A percentile compares a stretch with the other conserved stretches of the same genome.
These are phyloP conservation scores for Hericium erinaceus DNA, from an alignment of 768 basidiomycete genomes.

Conservation along the genomic window DNA sequence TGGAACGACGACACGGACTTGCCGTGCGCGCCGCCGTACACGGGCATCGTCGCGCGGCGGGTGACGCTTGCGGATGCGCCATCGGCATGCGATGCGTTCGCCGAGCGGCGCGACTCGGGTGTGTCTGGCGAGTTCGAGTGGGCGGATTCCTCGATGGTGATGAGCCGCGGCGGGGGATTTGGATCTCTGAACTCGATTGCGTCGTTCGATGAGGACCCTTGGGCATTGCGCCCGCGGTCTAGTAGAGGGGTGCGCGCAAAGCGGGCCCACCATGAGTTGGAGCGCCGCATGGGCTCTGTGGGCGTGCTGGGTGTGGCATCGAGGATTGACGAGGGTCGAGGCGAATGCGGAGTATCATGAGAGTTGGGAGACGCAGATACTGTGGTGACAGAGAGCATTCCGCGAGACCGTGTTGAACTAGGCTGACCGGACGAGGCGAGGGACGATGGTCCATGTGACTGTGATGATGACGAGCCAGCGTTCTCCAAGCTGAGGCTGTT, in stretches of 20 bases:
- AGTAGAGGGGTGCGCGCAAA: constrained; percentile 59
- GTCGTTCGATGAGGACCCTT: constrained; percentile 7
- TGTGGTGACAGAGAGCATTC: background rate
- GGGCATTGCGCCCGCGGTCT: constrained; percentile 35
- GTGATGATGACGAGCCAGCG: background rate
- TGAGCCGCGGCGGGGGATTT: constrained; percentile 59
- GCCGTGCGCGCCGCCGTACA: constrained; percentile 22
- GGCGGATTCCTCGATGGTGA: constrained; percentile 46
- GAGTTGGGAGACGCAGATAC: background rate
- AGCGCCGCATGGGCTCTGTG: constrained; percentile 46
- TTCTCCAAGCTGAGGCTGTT: constrained; percentile 7
- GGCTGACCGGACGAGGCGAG: background rate
- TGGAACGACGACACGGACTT: constrained; percentile 36
- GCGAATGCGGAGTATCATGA: constrained; percentile 11
- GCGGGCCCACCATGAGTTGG: constrained; percentile 72
- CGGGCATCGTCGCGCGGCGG: constrained; percentile 1
- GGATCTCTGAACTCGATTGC: constrained; percentile 66
- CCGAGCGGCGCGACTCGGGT: constrained; percentile 8
- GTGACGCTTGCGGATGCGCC: constrained; percentile 9
- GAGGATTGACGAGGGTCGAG: constrained; percentile 33
- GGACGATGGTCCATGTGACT: constrained; percentile 3
- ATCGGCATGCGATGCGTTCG: background rate
- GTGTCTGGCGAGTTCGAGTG: constrained; percentile 21
- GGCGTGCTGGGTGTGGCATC: constrained; percentile 27
- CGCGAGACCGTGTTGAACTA: background rate